A percentile compares a stretch with the other conserved stretches of the same genome.
Evolutionary conservation across 139 green algal genomes (phyloP).

Genomic region (Ettlia oleoabundans): DNA sequence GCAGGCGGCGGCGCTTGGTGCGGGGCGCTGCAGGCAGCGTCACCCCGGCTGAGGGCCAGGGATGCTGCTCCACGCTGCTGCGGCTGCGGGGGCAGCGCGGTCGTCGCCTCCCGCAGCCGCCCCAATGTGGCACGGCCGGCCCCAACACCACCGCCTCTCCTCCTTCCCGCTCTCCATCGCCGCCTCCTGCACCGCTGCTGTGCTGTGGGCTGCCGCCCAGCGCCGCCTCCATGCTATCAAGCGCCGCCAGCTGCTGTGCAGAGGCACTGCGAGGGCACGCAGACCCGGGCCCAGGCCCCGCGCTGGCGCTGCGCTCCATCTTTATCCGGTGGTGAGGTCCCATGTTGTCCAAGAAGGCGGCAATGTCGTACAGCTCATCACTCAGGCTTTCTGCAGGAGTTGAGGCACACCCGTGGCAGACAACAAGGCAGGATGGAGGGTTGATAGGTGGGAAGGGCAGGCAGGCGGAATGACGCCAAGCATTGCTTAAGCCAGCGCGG

Average conservation of each 20-base stretch:
- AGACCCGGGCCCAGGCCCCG: neutral
- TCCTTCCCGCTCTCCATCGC: neutral
- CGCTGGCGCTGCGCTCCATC: neutral
- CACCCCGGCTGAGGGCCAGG: conserved; percentile 3
- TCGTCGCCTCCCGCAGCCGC: neutral
- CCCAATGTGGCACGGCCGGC: neutral
- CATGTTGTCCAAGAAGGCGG: conserved; percentile 24
- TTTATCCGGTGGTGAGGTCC: neutral
- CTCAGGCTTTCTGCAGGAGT: conserved; percentile 7
- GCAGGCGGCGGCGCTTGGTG: conserved; percentile 9
- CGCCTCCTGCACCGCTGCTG: neutral
- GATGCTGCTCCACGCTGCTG: neutral
- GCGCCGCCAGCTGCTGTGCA: neutral
- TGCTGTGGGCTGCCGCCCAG: neutral
- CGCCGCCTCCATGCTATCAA: neutral
- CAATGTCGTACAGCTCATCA: conserved; percentile 29
- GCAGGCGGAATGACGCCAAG: too few relatives aligned
- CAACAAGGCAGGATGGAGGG: neutral
- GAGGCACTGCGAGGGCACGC: neutral
- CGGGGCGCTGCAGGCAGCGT: neutral
- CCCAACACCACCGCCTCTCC: neutral
- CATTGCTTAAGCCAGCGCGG: too few relatives aligned
- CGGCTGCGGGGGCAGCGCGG: neutral
- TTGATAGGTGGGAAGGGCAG: neutral
- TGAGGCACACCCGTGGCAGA: neutral